Evolutionary conservation across 1,284 basidiomycete species (phyloP), one percentile per base, ranked within the genome.

Genomic region (Apiotrichum siamense): DNA sequence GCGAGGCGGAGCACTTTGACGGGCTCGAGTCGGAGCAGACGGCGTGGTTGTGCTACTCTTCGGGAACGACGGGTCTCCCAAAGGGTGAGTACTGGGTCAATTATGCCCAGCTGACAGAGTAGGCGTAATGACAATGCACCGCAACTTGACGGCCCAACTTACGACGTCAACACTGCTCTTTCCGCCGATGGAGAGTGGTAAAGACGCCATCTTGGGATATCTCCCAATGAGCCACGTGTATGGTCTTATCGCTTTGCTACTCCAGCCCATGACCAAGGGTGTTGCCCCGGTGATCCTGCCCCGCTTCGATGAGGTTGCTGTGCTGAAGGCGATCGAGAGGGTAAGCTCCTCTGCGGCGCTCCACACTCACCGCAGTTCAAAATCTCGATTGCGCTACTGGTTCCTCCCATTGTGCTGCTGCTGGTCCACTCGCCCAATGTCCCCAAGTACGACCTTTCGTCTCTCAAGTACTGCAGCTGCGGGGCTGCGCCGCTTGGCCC

Each of bases 401-500:
- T 94, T 0, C 91, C 92, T 0, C 91, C 91, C 0, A 83, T 96
- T 39, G 75, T 91, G 3, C 82, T 94, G 32, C 59, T 66, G 21
- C 54, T 76, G 29, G 55, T 72, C n/a, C 57, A 76, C 52, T 73
- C 74, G 39, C 67, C 73, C 77, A 82, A 80, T 12, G 78, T 86
- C 2, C 78, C 81, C 43, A 80, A 86, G 66, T 85, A 86, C 69
- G 79, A 91, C 62, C 56, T 92, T 44, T 79, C 77, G 3, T 79
- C 80, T 4, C 67, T 93, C 11, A 72, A 76, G n/a, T 70, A 79
- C 7, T 61, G 91, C 42, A 78, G 83, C 59, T 86, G 82, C 1
- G 90, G 88, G 7, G 92, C 90, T 0, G 92, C 92, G 3, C 89
- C 90, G 1, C 77, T 91, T 5, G 83, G 86, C 3, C 40, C 57